A percentile compares a stretch with the other conserved stretches of the same genome.
Evolutionary conservation across 352 stramenopile genomes (phyloP).

Genomic region (Pythium aristosporum): DNA sequence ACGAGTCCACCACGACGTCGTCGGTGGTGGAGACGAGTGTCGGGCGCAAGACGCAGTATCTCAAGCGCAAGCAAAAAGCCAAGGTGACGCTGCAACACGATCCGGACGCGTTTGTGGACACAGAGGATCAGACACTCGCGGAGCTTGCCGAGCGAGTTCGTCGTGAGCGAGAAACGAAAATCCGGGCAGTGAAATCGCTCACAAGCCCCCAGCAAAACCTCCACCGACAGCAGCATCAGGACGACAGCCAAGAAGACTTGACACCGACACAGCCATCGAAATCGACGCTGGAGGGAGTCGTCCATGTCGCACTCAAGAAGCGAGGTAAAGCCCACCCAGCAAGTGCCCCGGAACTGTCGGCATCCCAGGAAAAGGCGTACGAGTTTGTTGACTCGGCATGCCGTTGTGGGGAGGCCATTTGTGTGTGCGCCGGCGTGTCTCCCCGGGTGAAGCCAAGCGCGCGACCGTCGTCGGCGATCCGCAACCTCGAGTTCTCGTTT

Average conservation of each 20-base stretch:
- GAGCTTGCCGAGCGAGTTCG: constrained; percentile 17
- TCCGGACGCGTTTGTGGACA: constrained; percentile 15
- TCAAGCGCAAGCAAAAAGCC: constrained; percentile 23
- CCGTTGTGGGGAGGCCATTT: constrained; percentile 27
- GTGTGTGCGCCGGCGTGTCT: constrained; percentile 14
- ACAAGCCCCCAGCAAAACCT: neutral
- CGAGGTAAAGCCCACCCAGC: constrained; percentile 22
- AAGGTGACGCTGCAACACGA: constrained; percentile 9
- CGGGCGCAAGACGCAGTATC: constrained; percentile 7
- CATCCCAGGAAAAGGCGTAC: constrained; percentile 40
- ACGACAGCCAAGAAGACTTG: constrained; percentile 43
- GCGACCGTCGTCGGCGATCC: constrained; percentile 38
- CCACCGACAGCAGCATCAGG: neutral
- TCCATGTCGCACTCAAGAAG: constrained; percentile 33
- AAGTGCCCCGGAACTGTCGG: constrained; percentile 7
- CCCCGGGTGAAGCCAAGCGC: neutral
- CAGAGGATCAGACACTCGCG: constrained; percentile 21
- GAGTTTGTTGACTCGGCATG: constrained; percentile 35
- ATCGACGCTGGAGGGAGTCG: neutral
- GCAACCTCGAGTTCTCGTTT: constrained; percentile 69
- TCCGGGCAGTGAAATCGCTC: neutral
- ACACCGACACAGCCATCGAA: constrained; percentile 44
- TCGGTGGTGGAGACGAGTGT: neutral
- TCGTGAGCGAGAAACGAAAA: constrained; percentile 13
- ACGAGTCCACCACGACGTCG: neutral